Evolutionary conservation across 176 grass and related monocot genomes (phyloP).

Genomic region (Tillandsia leiboldiana): DNA sequence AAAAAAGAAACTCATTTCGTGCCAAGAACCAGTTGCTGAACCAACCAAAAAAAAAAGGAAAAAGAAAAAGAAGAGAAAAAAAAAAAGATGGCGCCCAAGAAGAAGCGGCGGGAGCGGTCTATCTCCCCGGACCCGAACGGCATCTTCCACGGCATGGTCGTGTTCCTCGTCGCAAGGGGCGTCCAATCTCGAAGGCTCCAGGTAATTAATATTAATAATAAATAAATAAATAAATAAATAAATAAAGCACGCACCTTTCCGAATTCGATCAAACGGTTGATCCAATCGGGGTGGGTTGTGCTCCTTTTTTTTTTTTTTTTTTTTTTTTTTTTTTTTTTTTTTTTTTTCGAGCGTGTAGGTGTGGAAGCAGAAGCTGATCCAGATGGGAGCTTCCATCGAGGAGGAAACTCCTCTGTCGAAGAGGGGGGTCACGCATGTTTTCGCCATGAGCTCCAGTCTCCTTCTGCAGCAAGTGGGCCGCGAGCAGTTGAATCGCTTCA

Average conservation of each 20-base stretch:
- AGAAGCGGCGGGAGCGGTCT: constrained; percentile 24
- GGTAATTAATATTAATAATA: constrained; percentile 18
- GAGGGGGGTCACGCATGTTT: constrained; percentile 51
- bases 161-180: constrained; percentile 39
- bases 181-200: constrained; percentile 65
- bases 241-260: too few relatives aligned
- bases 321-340: neutral
- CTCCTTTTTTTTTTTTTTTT: neutral
- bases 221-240: too few relatives aligned
- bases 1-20: neutral
- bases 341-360: constrained; percentile 29
- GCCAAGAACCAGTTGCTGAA: neutral
- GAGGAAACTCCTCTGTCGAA: constrained; percentile 23
- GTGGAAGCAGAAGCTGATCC: constrained; percentile 78
- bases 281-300: too few relatives aligned
- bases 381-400: constrained; percentile 61
- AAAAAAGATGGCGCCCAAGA: constrained; percentile 37
- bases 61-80: constrained; percentile 3
- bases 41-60: neutral
- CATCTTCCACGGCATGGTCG: constrained; percentile 69
- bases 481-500: constrained; percentile 43
- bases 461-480: constrained; percentile 45
- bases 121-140: constrained; percentile 39
- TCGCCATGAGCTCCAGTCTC: constrained; percentile 44
- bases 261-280: too few relatives aligned